These are phyloP conservation scores for Trichoderma simmonsii DNA, from an alignment of 2,329 filamentous ascomycete species.

Conservation along the genomic window DNA sequence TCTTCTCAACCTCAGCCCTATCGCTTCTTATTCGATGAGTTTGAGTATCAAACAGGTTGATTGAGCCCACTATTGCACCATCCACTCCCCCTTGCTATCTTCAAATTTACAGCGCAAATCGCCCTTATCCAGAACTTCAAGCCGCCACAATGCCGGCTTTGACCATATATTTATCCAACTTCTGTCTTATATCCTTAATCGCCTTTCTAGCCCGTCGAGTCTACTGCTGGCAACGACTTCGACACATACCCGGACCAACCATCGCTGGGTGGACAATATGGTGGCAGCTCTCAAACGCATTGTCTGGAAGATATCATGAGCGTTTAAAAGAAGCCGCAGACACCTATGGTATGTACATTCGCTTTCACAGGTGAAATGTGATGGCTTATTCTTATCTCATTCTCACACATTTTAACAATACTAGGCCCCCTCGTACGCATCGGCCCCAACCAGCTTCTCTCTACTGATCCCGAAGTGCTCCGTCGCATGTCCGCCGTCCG, in stretches of 20 bases:
- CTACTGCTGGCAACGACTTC: conserved; percentile 28
- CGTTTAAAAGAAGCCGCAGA: conserved; percentile 26
- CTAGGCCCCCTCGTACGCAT: conserved; percentile 34
- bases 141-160: background rate
- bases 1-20: background rate
- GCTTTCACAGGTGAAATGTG: background rate
- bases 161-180: background rate
- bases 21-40: background rate
- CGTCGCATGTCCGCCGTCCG: conserved; percentile 38
- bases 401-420: background rate
- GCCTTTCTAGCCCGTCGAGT: background rate
- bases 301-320: conserved; percentile 30
- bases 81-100: background rate
- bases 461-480: conserved; percentile 38
- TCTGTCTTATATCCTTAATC: background rate
- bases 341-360: conserved; percentile 23
- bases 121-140: background rate
- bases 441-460: conserved; percentile 42
- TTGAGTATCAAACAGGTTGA: background rate
- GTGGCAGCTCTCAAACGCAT: conserved; percentile 30
- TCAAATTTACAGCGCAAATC: background rate
- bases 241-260: conserved; percentile 29
- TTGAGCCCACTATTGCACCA: background rate
- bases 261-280: conserved; percentile 29
- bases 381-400: background rate